A percentile compares a stretch with the other conserved stretches of the same genome.
Evolutionary conservation across 164 flowering plant genomes (phyloP).

Genomic region (Sextonia rubra): DNA sequence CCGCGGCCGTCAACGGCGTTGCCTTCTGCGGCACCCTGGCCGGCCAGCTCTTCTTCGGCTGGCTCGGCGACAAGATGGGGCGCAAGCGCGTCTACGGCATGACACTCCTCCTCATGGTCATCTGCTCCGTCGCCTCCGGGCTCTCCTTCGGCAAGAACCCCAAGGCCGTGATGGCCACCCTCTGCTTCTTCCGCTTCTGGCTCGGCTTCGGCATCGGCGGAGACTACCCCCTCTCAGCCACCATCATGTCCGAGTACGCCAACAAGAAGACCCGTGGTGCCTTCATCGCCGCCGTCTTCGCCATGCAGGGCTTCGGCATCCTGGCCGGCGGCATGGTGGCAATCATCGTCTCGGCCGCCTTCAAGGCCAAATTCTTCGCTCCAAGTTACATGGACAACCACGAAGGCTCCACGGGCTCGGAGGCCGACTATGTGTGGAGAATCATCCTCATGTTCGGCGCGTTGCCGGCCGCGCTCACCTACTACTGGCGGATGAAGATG

Average conservation of each 20-base stretch:
- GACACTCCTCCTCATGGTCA: conserved; percentile 36
- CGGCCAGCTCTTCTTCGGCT: conserved; percentile 42
- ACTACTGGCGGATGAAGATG: conserved; percentile 46
- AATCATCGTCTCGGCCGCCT: conserved; percentile 21
- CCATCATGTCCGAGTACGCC: conserved; percentile 42
- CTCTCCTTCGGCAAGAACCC: conserved; percentile 29
- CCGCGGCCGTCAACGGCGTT: conserved; percentile 42
- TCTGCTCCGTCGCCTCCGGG: conserved; percentile 36
- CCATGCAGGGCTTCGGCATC: conserved; percentile 39
- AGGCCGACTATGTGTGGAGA: conserved; percentile 41
- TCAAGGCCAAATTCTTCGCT: conserved; percentile 11
- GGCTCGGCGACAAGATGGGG: conserved; percentile 44
- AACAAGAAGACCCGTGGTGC: conserved; percentile 37
- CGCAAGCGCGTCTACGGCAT: conserved; percentile 36
- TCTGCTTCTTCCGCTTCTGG: conserved; percentile 42
- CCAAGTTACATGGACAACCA: conserved; percentile 14
- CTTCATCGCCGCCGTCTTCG: conserved; percentile 38
- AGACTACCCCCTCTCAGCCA: conserved; percentile 41
- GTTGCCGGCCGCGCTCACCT: conserved; percentile 33
- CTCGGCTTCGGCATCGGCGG: conserved; percentile 44
- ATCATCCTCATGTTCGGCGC: conserved; percentile 41
- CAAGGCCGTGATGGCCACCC: conserved; percentile 25
- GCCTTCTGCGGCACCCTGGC: conserved; percentile 40
- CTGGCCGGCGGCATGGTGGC: conserved; percentile 35
- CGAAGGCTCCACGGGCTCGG: conserved; percentile 19